Evolutionary conservation across 345 rosid species (phyloP), one percentile per base, ranked within the genome.

Genomic region (Camelina neglecta): DNA sequence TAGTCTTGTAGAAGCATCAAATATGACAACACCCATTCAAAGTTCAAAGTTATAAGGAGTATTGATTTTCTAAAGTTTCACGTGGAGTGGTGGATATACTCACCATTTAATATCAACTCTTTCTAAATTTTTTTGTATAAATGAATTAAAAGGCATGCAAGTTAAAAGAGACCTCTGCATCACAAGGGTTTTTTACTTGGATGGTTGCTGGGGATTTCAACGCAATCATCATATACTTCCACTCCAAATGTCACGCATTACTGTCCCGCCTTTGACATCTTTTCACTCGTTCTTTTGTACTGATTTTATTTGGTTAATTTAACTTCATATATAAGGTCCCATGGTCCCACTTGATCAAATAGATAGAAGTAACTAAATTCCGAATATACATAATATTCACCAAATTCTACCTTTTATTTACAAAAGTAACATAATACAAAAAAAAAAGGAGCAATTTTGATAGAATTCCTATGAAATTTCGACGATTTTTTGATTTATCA

Each of bases 11-110:
- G 8, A 38, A 50, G 54, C 41, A n/a, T 15, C 41, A 61, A 16
- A 67, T 45, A 75, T 76, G 64, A 42, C 75, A 70, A 62, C 75
- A 53, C 58, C 75, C 44, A 47, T 60, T 75, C 79, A 75, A 67
- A 59, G 64, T 60, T 75, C 69, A 68, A 68, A 39, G 39, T 9
- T 9, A 18, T 55, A 35, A 50, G 26, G 26, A 38, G 2, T 12
- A 49, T 49, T 3, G 24, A 21, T 2, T 51, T 23, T 21, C 38
- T 51, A 9, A 31, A 60, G 2, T 29, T 42, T 75, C 63, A 60
- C 74, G 74, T 75, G 79, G 68, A n/a, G 48, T 67, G 79, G 79
- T 75, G 64, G 79, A 68, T 75, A 75, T 24, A 75, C 80, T 77
- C 72, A 77, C 80, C 80, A 71, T 64, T 64, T n/a, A 1, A 21